These are phyloP conservation scores for Coemansia sp. DNA, from an alignment of 192 early-diverging fungal genomes.

Conservation along the genomic window DNA sequence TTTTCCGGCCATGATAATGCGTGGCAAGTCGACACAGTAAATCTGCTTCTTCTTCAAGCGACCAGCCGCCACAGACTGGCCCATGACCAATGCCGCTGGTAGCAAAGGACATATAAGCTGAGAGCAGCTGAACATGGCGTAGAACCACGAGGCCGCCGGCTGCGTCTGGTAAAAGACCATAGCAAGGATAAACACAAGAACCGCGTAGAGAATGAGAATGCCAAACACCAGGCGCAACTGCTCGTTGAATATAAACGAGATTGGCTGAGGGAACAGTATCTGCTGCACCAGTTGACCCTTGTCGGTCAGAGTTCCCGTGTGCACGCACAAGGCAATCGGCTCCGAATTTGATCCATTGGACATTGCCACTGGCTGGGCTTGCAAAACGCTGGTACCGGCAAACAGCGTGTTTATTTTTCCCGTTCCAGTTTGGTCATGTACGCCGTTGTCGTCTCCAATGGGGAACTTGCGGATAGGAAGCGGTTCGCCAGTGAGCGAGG, in stretches of 20 bases:
- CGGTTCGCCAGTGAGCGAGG: slow-evolving; percentile 68
- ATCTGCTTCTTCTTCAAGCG: slow-evolving; percentile 53
- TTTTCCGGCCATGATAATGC: slow-evolving; percentile 60
- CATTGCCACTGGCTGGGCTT: slow-evolving; percentile 22
- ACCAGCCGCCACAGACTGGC: slow-evolving; percentile 54
- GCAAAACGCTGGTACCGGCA: slow-evolving; percentile 60
- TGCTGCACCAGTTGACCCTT: slow-evolving; percentile 57
- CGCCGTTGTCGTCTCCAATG: slow-evolving; percentile 52
- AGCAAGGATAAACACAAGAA: slow-evolving; percentile 33
- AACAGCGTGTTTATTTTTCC: slow-evolving; percentile 61
- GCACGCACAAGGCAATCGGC: slow-evolving; percentile 30
- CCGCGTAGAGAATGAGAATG: slow-evolving; percentile 52
- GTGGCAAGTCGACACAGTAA: slow-evolving; percentile 55
- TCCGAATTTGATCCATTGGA: slow-evolving; percentile 27
- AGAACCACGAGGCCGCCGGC: slow-evolving; percentile 57
- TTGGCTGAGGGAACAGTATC: slow-evolving; percentile 56
- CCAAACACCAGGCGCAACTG: slow-evolving; percentile 57
- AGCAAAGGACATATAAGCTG: slow-evolving; percentile 56
- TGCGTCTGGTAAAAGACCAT: slow-evolving; percentile 43
- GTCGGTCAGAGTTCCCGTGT: slow-evolving; percentile 51
- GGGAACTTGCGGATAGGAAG: slow-evolving; percentile 71
- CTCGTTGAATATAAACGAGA: slow-evolving; percentile 61
- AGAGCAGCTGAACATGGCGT: slow-evolving; percentile 58
- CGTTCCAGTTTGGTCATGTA: slow-evolving; percentile 29
- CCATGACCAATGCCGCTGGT: slow-evolving; percentile 57